Evolutionary conservation across 352 stramenopile genomes (phyloP).

Genomic region (Thraustotheca clavata): DNA sequence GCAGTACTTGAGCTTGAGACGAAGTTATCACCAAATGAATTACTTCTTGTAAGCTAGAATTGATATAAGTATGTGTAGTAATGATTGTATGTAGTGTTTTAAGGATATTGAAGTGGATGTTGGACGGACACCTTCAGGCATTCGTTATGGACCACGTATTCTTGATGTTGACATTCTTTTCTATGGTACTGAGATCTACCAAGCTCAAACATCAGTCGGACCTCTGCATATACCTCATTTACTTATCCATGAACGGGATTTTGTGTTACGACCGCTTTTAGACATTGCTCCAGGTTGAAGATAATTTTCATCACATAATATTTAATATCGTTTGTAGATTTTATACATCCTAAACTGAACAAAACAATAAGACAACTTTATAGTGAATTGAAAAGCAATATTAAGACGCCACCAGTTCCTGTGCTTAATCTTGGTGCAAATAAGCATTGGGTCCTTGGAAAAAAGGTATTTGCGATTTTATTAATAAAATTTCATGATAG

Average conservation of each 20-base stretch:
- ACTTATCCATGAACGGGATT: constrained; percentile 91
- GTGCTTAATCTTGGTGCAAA: constrained; percentile 39
- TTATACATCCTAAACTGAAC: constrained; percentile 69
- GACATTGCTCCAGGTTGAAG: constrained; percentile 77
- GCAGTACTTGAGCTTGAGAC: constrained; percentile 86
- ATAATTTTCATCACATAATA: background rate
- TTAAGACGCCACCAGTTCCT: constrained; percentile 11
- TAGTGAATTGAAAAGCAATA: constrained; percentile 20
- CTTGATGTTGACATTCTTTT: constrained; percentile 96
- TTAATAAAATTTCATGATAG: background rate
- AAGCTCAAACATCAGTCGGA: constrained; percentile 51
- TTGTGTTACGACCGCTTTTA: constrained; percentile 93
- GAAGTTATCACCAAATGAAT: constrained; percentile 47
- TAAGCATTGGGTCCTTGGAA: constrained; percentile 24
- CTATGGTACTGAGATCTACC: constrained; percentile 73
- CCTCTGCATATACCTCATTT: constrained; percentile 92
- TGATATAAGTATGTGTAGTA: background rate
- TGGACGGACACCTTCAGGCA: constrained; percentile 36
- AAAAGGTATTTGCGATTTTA: background rate
- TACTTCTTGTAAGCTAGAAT: constrained; percentile 37
- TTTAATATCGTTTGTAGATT: constrained; percentile 29
- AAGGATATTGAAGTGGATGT: constrained; percentile 88
- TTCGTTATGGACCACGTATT: constrained; percentile 86
- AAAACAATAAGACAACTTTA: constrained; percentile 69
- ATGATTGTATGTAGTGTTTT: constrained; percentile 29